Conservation (phyloP, 306 rosid species). For the Vicia sativa region DNA sequence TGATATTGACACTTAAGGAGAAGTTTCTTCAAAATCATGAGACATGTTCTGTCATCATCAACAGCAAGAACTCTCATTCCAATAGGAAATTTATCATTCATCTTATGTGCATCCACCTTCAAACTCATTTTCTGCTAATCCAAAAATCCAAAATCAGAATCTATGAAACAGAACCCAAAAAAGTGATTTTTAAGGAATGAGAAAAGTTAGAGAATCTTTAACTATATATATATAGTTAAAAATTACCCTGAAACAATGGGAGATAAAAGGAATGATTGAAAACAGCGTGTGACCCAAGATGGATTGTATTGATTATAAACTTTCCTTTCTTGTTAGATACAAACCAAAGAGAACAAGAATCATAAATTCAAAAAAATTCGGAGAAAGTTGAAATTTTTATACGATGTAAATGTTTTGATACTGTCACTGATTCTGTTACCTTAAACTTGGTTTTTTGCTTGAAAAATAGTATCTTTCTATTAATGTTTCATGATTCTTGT, state of each 20-base stretch:
- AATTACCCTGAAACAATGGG: neutral
- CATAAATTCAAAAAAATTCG: neutral
- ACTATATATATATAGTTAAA: constrained; percentile 16
- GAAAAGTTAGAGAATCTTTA: constrained; percentile 42
- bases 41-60: constrained; percentile 89
- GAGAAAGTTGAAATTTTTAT: neutral
- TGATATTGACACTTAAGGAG: constrained; percentile 85
- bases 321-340: constrained; percentile 35
- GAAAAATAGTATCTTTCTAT: neutral
- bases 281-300: neutral
- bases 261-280: neutral
- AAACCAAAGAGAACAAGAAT: neutral
- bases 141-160: constrained; percentile 31
- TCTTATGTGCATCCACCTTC: constrained; percentile 38
- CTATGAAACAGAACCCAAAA: neutral
- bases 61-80: constrained; percentile 98
- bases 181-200: constrained; percentile 37
- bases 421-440: neutral
- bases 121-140: constrained; percentile 49
- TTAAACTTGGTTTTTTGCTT: neutral
- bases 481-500: neutral
- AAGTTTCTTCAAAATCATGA: constrained; percentile 65
- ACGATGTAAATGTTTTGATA: constrained; percentile 2
- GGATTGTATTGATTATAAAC: constrained; percentile 30
- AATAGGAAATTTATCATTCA: constrained; percentile 70